Conservation (phyloP, 2,329 filamentous ascomycete species). For the Talaromyces sp. region DNA sequence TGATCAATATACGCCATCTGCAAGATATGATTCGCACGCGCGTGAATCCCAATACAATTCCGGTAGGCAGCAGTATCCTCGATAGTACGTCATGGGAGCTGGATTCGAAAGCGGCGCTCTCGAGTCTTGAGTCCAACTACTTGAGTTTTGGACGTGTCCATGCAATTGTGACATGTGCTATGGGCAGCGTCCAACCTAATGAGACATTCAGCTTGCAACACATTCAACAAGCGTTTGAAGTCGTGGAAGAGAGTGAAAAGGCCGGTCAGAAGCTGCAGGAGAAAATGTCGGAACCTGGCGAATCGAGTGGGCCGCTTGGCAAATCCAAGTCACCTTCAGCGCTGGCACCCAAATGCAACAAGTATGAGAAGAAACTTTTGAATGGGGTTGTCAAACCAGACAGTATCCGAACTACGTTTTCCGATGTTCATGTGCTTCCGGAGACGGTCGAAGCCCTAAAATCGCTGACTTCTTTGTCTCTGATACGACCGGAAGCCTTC, state of each 20-base stretch:
- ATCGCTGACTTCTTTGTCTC: constrained; percentile 79
- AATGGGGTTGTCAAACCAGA: constrained; percentile 75
- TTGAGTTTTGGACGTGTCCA: constrained; percentile 59
- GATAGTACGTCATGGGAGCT: constrained; percentile 25
- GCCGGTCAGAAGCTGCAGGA: constrained; percentile 18
- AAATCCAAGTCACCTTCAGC: constrained; percentile 37
- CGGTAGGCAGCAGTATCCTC: constrained; percentile 30
- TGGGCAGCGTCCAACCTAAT: constrained; percentile 44
- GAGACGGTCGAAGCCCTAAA: constrained; percentile 85
- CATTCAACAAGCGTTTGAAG: constrained; percentile 29
- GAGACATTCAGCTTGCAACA: constrained; percentile 36
- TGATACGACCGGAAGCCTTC: constrained; percentile 90
- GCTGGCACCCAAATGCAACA: constrained; percentile 57
- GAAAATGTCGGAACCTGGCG: constrained; percentile 29
- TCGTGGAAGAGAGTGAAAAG: constrained; percentile 36
- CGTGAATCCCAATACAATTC: constrained; percentile 26
- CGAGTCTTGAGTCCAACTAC: constrained; percentile 47
- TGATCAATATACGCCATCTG: constrained; percentile 62
- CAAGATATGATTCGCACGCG: constrained; percentile 54
- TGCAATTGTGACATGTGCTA: constrained; percentile 51
- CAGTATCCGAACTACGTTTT: constrained; percentile 80
- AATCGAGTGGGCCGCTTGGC: neutral
- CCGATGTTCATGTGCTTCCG: constrained; percentile 73
- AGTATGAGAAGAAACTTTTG: constrained; percentile 77
- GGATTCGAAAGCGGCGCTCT: constrained; percentile 21